Conservation (phyloP, 345 rosid genomes). For the Pugionium dolabratum region DNA sequence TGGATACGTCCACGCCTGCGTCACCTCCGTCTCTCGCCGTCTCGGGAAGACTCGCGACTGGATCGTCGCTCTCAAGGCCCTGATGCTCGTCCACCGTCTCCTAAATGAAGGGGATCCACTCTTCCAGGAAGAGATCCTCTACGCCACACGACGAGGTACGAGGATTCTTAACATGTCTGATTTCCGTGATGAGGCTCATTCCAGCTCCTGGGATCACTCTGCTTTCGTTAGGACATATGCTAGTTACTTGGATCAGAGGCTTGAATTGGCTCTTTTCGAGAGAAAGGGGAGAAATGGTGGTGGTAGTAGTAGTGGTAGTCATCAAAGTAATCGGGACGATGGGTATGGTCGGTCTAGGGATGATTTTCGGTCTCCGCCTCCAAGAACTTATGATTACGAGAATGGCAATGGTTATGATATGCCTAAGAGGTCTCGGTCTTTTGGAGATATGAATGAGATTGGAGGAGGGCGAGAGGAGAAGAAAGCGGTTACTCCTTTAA, state of each 20-base stretch:
- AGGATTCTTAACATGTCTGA: slow-evolving; percentile 82
- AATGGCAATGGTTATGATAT: slow-evolving; percentile 48
- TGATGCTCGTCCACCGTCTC: slow-evolving; percentile 72
- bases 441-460: slow-evolving; percentile 67
- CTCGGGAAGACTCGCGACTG: slow-evolving; percentile 85
- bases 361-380: slow-evolving; percentile 75
- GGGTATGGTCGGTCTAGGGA: slow-evolving; percentile 45
- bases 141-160: slow-evolving; percentile 70
- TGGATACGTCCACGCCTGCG: slow-evolving; percentile 76
- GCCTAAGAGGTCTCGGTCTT: slow-evolving; percentile 64
- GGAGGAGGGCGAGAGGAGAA: slow-evolving; percentile 46
- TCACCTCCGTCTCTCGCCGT: slow-evolving; percentile 68
- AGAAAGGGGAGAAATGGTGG: slow-evolving; percentile 42
- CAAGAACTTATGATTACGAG: slow-evolving; percentile 59
- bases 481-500: slow-evolving; percentile 55
- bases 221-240: slow-evolving; percentile 77
- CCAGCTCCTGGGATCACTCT: slow-evolving; percentile 85
- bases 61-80: slow-evolving; percentile 82
- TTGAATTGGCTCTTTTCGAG: slow-evolving; percentile 59
- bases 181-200: slow-evolving; percentile 77
- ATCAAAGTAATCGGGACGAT: slow-evolving; percentile 43
- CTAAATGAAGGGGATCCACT: slow-evolving; percentile 68
- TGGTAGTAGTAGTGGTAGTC: slow-evolving; percentile 38
- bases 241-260: slow-evolving; percentile 74
- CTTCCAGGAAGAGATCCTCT: slow-evolving; percentile 75